Evolutionary conservation across 179 eudicot species (phyloP).

Genomic region (Nepenthes alata): DNA sequence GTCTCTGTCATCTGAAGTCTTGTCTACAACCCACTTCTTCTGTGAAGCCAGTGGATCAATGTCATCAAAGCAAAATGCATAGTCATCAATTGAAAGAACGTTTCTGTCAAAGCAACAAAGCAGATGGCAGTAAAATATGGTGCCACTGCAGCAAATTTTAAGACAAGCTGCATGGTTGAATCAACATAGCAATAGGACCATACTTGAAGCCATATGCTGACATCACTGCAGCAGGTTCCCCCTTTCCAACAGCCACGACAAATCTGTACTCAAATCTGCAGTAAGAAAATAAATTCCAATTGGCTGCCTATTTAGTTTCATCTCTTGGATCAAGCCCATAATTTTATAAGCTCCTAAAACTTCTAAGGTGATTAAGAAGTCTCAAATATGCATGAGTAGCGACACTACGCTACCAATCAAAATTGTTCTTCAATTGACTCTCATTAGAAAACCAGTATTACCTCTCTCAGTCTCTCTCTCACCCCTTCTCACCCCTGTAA

Average conservation of each 20-base stretch:
- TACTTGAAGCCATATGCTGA: conserved; percentile 91
- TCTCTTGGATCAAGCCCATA: background rate
- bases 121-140: background rate
- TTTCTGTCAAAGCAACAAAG: conserved; percentile 29
- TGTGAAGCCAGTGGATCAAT: conserved; percentile 81
- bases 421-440: too few species aligned
- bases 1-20: conserved; percentile 16
- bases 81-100: conserved; percentile 78
- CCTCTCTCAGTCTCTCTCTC: too few species aligned
- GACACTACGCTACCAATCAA: too few species aligned
- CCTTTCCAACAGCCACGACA: conserved; percentile 86
- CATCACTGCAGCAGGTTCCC: conserved; percentile 90
- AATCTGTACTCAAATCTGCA: conserved; percentile 40
- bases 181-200: conserved; percentile 9
- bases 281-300: background rate
- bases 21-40: conserved; percentile 45
- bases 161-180: background rate
- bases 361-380: too few species aligned
- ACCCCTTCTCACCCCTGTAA: too few species aligned
- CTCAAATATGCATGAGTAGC: too few species aligned
- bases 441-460: too few species aligned
- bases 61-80: conserved; percentile 74
- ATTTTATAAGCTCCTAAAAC: background rate
- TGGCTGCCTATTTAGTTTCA: background rate
- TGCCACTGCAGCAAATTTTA: background rate